Evolutionary conservation across 768 basidiomycete genomes (phyloP), one percentile per base, ranked within the genome.

Genomic region (Basidioascus undulatus): DNA sequence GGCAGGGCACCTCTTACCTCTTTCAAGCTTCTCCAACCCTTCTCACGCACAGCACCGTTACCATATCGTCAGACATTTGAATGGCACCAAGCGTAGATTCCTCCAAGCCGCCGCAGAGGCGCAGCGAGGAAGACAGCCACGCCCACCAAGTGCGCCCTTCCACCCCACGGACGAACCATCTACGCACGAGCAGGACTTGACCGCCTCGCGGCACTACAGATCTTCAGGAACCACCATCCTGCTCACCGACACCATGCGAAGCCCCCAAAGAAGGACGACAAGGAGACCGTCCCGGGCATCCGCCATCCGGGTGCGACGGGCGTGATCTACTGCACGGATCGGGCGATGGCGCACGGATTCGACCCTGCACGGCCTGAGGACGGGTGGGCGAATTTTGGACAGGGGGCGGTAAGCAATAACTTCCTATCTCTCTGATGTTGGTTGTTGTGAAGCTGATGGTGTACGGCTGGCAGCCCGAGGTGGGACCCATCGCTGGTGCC

Each of bases 331-430:
- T 86, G 83, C 58, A 82, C 79, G 2, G 80, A 86, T 53, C 73
- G 84, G 44, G 80, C 84, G n/a, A 81, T 83, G 63, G 83, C 83
- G 10, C 89, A 92, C 53, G 86, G 86, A 8, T 92, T 84, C 63
- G 24, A 37, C 37, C 16, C 15, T 18, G 23, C 6, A 3, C 32
- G 18, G 37, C 26, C 15, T n/a, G 18, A 47, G 25, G 33, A 41
- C 5, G 46, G 46, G 37, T 56, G 55, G 58, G 55, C 56, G 7
- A 57, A 61, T 44, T 50, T 57, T 9, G 87, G 86, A n/a, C 83
- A 87, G 59, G 81, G 79, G n/a, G n/a, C n/a, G n/a, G n/a, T n/a
- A n/a, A n/a, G n/a, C n/a, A n/a, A n/a, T n/a, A n/a, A n/a, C n/a
- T n/a, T 32, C 37, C 40, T 30, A 10, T 9, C 6, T 15, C 18